Evolutionary conservation across 2,329 filamentous ascomycete species (phyloP), one percentile per base, ranked within the genome.

Genomic region (Coleophoma crateriformis): DNA sequence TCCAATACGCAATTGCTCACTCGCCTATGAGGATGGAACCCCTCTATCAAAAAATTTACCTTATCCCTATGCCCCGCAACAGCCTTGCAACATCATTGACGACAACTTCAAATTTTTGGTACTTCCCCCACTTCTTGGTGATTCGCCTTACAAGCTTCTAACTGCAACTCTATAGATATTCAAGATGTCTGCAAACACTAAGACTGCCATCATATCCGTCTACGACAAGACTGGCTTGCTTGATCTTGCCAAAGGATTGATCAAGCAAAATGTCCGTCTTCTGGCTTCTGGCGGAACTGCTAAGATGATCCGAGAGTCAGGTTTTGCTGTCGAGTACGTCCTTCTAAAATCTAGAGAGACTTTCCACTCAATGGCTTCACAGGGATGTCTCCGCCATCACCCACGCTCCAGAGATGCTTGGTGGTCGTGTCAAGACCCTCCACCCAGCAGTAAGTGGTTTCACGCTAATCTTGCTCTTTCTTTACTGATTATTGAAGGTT

Each of bases 301-400:
- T 58, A 94, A 86, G 74, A 87, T 97, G 87, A 96, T 97, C 63
- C 85, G 94, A 66, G 94, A 99, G 69, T 94, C 90, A 61, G 90
- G 90, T 44, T 95, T 99, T 71, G 84, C 88, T 42, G 94, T 99
- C 55, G 91, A 97, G 87, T 95, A 79, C 72, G 85, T 19, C n/a
- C 27, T 32, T 50, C 32, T 48, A 42, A n/a, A 19, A 34, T 22
- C 49, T 38, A 19, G 14, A 22, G 15, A 37, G 17, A 13, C 19
- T 46, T 19, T 40, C 14, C 2, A 20, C 13, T 10, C 41, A 22
- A 32, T 42, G 11, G 49, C 7, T 47, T 33, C 12, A n/a, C 60
- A 95, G 90, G 74, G 94, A 99, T 75, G 88, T 99, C 63, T 96
- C 92, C 46, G 90, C 90, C 70, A 97, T 99, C 71, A 99, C 94